These are phyloP conservation scores for Gynandropsis gynandra DNA, from an alignment of 345 rosid species.

Conservation along the genomic window DNA sequence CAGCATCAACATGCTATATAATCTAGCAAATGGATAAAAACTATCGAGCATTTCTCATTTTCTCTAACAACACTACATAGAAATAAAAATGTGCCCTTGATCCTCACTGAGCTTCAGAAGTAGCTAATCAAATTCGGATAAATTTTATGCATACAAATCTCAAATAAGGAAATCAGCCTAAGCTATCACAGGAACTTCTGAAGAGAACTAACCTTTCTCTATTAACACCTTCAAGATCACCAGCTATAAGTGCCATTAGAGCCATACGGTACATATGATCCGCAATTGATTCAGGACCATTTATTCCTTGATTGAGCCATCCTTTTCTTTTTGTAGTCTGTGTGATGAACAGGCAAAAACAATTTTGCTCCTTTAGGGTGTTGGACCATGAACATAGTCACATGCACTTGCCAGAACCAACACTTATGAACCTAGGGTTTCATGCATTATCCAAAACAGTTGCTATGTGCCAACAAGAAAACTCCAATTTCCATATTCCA, in stretches of 20 bases:
- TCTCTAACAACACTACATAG: not conserved
- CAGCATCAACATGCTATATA: slow-evolving; percentile 4
- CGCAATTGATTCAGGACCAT: slow-evolving; percentile 79
- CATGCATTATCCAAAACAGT: not conserved
- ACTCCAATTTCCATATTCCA: not conserved
- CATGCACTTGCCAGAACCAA: not conserved
- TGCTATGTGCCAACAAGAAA: not conserved
- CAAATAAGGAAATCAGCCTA: too few relatives aligned
- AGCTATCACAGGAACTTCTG: not conserved
- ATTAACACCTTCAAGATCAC: slow-evolving; percentile 65
- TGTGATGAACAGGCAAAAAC: slow-evolving; percentile 1
- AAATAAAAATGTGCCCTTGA: not conserved
- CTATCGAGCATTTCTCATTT: not conserved
- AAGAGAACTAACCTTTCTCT: slow-evolving; percentile 42
- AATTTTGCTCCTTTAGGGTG: slow-evolving; percentile 8
- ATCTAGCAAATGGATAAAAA: not conserved
- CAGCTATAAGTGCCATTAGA: slow-evolving; percentile 74
- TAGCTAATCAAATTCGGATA: not conserved
- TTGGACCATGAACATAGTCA: not conserved
- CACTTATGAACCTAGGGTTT: not conserved
- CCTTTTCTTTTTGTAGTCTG: slow-evolving; percentile 94
- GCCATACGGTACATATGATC: slow-evolving; percentile 98
- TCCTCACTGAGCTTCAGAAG: not conserved
- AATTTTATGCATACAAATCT: slow-evolving; percentile 7
- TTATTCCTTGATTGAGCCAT: slow-evolving; percentile 83